Conservation (phyloP, 192 early-diverging fungal genomes). For the Coemansia nantahalensis region DNA sequence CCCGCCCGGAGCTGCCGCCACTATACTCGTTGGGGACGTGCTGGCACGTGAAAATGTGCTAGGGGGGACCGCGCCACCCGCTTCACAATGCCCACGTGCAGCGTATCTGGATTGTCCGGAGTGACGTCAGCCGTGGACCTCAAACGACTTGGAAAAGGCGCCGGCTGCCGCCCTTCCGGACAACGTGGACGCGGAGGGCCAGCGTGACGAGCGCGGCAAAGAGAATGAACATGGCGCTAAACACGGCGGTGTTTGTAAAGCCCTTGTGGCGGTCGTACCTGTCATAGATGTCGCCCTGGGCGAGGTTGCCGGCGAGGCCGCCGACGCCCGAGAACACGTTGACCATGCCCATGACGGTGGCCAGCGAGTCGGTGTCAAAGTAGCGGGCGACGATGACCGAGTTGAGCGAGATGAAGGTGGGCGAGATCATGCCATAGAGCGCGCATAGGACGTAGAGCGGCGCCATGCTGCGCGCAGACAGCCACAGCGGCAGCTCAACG, state of each 20-base stretch:
- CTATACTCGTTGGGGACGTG: no score
- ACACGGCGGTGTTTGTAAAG: slow-evolving; percentile 45
- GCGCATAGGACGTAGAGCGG: slow-evolving; percentile 37
- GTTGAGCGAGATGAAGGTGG: slow-evolving; percentile 47
- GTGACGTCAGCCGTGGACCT: no score
- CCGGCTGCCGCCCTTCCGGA: slow-evolving; percentile 1
- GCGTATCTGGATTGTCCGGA: no score
- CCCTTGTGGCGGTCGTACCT: slow-evolving; percentile 34
- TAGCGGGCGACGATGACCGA: slow-evolving; percentile 35
- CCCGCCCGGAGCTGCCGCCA: no score
- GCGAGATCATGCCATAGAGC: slow-evolving; percentile 38
- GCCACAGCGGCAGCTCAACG: slow-evolving; percentile 41
- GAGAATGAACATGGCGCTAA: slow-evolving; percentile 41
- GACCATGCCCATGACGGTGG: slow-evolving; percentile 44
- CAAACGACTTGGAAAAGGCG: slow-evolving; percentile 23
- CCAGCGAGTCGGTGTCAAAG: slow-evolving; percentile 25
- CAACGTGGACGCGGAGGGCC: slow-evolving; percentile 15
- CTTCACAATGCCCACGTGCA: no score
- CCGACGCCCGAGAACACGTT: slow-evolving; percentile 44
- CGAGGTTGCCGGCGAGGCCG: slow-evolving; percentile 31
- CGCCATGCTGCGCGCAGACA: slow-evolving; percentile 20
- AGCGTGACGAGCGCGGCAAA: slow-evolving; percentile 23
- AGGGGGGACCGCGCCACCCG: no score
- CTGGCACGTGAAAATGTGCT: no score
- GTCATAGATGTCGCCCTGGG: slow-evolving; percentile 46